Base-by-base conservation (phyloP, 495 filamentous ascomycete genomes). In the Aspergillus cristatus region DNA sequence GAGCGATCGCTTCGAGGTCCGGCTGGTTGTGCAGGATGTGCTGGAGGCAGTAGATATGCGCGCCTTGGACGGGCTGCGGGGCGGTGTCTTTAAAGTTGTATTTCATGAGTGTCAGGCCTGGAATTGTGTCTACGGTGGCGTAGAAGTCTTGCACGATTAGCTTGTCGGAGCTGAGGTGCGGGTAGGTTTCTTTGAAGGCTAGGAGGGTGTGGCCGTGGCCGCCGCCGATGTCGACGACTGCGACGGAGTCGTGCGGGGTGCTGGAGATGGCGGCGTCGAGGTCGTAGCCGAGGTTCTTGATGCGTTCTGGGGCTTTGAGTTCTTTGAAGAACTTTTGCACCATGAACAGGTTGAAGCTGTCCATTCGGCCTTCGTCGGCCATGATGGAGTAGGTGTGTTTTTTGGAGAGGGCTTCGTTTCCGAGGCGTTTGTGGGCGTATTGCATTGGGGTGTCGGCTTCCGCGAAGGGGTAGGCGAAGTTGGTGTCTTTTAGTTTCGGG, bases 181-280 rank as follows among this genome's bases (percentile, higher is more conserved):
- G 73, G 35, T 59, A 60, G 1, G 55, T 55, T 2, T 49, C 38
- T 22, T 57, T 55, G 38, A 78, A 63, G 25, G 60, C 60, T 0
- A 65, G 49, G 0, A 76, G 54, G 28, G 77, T 60, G 28, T 76
- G 64, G 0, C 75, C 75, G 3, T 60, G 45, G n/a, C 62, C 64
- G 3, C 75, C 75, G 14, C 63, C 75, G 10, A 77, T 66, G 49
- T 79, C 76, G 1, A 79, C 72, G 25, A 78, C 54, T 2, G 50
- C 43, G 7, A 43, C 37, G 0, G 53, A 45, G 5, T 28, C 47
- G 4, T 24, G 4, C 12, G 41, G 32, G n/a, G 4, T 30, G n/a
- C 29, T 40, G 16, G 46, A 36, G 3, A 78, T 46, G 2, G 59
- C 54, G 1, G 47, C 38, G 4, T 57, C 43, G 6, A 55, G 26